Conservation (phyloP, 768 basidiomycete genomes). For the Leccinum incarnatum region DNA sequence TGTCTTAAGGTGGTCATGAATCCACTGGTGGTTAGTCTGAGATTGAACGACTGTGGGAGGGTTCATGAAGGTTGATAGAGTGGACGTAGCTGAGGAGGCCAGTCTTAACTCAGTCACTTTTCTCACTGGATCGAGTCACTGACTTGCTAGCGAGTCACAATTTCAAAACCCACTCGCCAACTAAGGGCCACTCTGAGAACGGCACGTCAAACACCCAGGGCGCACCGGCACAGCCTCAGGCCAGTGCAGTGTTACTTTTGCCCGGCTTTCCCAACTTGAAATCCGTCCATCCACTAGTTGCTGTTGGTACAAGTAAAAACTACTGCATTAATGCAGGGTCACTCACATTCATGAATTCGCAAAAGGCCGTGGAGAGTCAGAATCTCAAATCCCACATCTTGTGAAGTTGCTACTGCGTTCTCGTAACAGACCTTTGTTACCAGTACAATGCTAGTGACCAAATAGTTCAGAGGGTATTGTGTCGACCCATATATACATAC, state of each 20-base stretch:
- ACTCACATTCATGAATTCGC: not conserved
- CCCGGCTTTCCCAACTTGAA: not conserved
- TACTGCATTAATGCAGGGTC: not conserved
- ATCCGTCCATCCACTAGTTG: not conserved
- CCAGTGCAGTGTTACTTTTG: not conserved
- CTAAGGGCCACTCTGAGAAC: not conserved
- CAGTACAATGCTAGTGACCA: not conserved
- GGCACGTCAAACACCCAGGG: not conserved
- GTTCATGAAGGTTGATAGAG: slow-evolving; percentile 14
- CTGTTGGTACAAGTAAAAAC: not conserved
- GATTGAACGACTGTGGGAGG: slow-evolving; percentile 4
- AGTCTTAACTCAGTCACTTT: not conserved
- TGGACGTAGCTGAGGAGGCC: not conserved
- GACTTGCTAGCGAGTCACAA: not conserved
- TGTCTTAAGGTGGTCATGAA: slow-evolving; percentile 33
- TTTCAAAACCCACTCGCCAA: not conserved
- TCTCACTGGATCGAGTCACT: not conserved
- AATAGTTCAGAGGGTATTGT: not conserved
- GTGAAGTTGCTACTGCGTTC: not conserved
- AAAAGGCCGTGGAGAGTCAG: not conserved
- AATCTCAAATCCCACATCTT: not conserved
- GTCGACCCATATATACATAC: not conserved
- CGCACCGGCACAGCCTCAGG: not conserved
- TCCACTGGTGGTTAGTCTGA: not conserved
- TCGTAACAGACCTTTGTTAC: not conserved